Base-by-base conservation (phyloP, 1,284 basidiomycete species). In the Tranzscheliella williamsii region DNA sequence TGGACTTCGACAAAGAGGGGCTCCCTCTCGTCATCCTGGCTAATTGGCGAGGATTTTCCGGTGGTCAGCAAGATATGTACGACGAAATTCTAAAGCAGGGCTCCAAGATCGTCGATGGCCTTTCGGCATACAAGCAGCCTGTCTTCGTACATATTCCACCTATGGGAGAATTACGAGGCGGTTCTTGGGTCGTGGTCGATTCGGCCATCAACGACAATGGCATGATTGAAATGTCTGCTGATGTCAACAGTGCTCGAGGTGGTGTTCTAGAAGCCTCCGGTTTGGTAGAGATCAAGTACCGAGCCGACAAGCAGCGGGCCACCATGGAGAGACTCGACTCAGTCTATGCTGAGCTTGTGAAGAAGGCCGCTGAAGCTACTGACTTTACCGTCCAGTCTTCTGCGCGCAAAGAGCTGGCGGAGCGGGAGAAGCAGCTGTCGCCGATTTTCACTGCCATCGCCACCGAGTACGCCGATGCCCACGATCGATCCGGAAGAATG, bases 11-110 rank as follows among this genome's bases (percentile, higher is more conserved):
- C 81, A 87, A 92, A 40, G 95, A 99, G 80, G 91, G 90, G 31
- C 83, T 99, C 18, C 95, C 95, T 4, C 84, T 99, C 57, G 91
- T 98, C 79, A 94, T 99, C 79, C 96, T 99, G 73, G 95, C 95
- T 58, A 99, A 99, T 83, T 98, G 95, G 93, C 91, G 95, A 83
- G 95, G 95, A 29, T 99, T 99, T 86, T 98, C 95, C 20, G 95
- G 95, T 66, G 95, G 95, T 73, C 93, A 96, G 80, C 91, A 95
- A 79, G 93, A 96, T 80, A 96, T 96, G 92, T 82, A 83, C 64
- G 67, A 75, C 47, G 70, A 76, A 66, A 68, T 77, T 33, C 72
- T 77, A 56, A 77, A 77, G 69, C 72, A 75, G 53, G 80, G 80
- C 30, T 80, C 79, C 51, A 78, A 79, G 69, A 99, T 99, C 65